Evolutionary conservation across 1,284 basidiomycete species (phyloP).

Genomic region (Tetrapyrgos nigripes): DNA sequence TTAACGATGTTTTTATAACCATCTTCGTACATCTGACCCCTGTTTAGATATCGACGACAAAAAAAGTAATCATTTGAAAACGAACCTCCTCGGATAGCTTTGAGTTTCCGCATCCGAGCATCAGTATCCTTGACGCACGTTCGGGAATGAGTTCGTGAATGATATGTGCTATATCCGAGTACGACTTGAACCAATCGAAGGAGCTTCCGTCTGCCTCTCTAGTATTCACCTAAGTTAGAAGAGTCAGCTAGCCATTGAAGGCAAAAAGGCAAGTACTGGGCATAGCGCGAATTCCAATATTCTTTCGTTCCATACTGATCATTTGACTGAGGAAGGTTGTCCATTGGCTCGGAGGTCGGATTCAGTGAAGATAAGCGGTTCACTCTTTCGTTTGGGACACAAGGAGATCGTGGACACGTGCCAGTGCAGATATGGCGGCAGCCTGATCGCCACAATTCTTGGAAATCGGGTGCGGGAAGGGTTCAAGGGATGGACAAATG

Average conservation of each 20-base stretch:
- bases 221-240: neutral
- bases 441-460: too few species aligned
- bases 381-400: too few species aligned
- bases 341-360: constrained; percentile 18
- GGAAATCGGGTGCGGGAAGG: too few species aligned
- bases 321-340: constrained; percentile 66
- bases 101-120: constrained; percentile 94
- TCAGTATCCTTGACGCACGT: constrained; percentile 73
- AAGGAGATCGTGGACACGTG: too few species aligned
- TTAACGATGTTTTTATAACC: constrained; percentile 89
- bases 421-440: too few species aligned
- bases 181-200: constrained; percentile 91
- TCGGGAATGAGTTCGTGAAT: constrained; percentile 69
- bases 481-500: too few species aligned
- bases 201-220: constrained; percentile 70
- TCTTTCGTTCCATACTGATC: constrained; percentile 78
- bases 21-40: constrained; percentile 86
- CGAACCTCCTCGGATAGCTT: constrained; percentile 76
- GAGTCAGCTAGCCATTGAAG: constrained; percentile 9
- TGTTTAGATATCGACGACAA: constrained; percentile 4
- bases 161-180: constrained; percentile 66
- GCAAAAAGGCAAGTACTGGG: constrained; percentile 40
- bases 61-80: constrained; percentile 5
- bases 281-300: constrained; percentile 83
- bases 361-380: too few species aligned